Percentiles rank a stretch among this genome's conserved stretches.
phyloP scores from a whole-genome alignment of 31 red algal genomes.

The Endocladia muricata region DNA sequence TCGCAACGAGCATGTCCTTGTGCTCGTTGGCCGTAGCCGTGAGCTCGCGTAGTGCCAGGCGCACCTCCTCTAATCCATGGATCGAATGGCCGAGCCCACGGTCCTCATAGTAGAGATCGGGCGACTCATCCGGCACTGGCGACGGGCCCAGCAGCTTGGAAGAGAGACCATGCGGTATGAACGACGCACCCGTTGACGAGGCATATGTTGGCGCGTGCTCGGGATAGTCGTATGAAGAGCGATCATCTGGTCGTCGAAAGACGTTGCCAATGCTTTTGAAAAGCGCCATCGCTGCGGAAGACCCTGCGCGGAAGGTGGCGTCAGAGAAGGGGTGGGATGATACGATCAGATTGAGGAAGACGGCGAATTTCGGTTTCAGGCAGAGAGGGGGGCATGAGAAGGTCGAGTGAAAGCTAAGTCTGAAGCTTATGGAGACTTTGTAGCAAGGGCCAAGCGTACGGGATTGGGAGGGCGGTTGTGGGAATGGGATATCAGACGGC shows the following conservation, averaged over 20 bases:
- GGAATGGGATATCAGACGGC: too few species aligned
- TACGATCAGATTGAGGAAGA: too few species aligned
- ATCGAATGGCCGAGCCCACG: slow-evolving; percentile 63
- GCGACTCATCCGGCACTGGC: slow-evolving; percentile 34
- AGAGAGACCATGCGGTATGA: slow-evolving; percentile 26
- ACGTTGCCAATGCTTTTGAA: slow-evolving; percentile 48
- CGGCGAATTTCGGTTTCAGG: too few species aligned
- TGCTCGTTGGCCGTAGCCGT: slow-evolving; percentile 61
- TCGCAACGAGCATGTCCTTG: slow-evolving; percentile 60
- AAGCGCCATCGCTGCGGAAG: slow-evolving; percentile 51
- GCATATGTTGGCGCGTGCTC: slow-evolving; percentile 3
- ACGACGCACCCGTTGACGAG: background rate
- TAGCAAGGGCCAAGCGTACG: too few species aligned
- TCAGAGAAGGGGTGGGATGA: too few species aligned
- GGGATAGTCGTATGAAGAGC: background rate
- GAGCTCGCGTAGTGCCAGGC: slow-evolving; percentile 49
- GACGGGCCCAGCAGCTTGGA: slow-evolving; percentile 28
- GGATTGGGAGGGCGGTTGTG: too few species aligned
- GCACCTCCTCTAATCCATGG: slow-evolving; percentile 65
- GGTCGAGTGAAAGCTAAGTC: too few species aligned
- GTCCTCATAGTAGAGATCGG: slow-evolving; percentile 77
- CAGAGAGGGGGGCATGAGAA: too few species aligned
- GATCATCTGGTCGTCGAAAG: slow-evolving; percentile 42
- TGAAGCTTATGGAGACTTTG: too few species aligned
- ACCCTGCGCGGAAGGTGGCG: too few species aligned